Base-by-base conservation (phyloP, 2,329 filamentous ascomycete species). In the Hirsutella thompsonii region DNA sequence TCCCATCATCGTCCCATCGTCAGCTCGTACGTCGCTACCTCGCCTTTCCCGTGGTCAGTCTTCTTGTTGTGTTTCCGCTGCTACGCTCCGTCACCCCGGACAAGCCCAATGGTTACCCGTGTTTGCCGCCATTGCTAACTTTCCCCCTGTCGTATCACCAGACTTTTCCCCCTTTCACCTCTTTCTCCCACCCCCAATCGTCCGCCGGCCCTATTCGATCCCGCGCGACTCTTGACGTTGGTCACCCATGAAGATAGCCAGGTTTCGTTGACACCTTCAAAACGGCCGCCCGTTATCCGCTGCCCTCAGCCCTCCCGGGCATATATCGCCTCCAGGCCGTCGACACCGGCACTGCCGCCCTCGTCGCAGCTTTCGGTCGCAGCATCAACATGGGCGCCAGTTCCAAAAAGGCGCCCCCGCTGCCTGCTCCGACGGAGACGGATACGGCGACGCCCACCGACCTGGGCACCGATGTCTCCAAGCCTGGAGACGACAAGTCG, bases 361-460 rank as follows among this genome's bases (percentile, higher is more conserved):
- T 37, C 32, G 37, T 33, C 26, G 21, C 21, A 35, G 41, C 46
- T 39, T 44, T 38, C 40, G 5, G 14, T 20, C 41, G 26, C 40
- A 28, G 23, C 48, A 54, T 52, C 63, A 70, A 62, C 50, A 74
- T 76, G 72, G 72, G 68, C 58, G 62, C 66, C 59, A 70, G 75
- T 51, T 65, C 63, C 46, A 74, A 68, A 56, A 74, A 66, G 55
- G 60, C 68, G 52, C 77, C 77, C 59, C 83, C 83, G 54, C 71
- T 89, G 56, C 84, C 84, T 56, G 81, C 81, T 54, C 84, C 84
- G 49, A 90, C 84, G 58, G 82, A 86, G 62, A 81, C 81, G 57
- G 72, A 76, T 49, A 78, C 76, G 49, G 70, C 70, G 45, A 70
- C 69, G 44, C 77, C 78, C 43, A 76, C 75, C 57, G 79, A 81